Evolutionary conservation across 106 monocot species (phyloP), one percentile per base, ranked within the genome.

Genomic region (Dendrobium catenatum): DNA sequence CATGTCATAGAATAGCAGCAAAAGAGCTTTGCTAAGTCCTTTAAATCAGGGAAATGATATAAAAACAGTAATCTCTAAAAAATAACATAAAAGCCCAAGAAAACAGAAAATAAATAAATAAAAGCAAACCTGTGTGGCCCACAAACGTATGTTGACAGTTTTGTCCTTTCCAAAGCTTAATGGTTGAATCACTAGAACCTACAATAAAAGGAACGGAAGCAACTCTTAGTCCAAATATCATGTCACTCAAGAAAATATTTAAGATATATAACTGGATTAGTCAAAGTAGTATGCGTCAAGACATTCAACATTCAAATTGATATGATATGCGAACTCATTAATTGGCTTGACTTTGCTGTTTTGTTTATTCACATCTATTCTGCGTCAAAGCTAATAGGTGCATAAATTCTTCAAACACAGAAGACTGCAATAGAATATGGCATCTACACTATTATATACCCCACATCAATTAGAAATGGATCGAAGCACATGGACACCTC

Each of bases 171-270:
- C 97, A 94, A 79, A 97, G 92, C 73, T 94, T 97, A 70, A 97
- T 77, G 27, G 90, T 88, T 33, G 88, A 84, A 89, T 97, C 94
- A 89, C 97, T 97, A 42, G 96, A 97, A 83, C 90, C 97, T 97
- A 80, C 41, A 84, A 48, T 44, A 76, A 76, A 15, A 49, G 49
- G 27, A 51, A 51, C 13, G 51, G 13, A 49, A 42, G 22, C 5
- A 76, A 49, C 18, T 43, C 33, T 74, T n/a, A 74, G 43, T 74
- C 19, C 4, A 74, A 78, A 68, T 24, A 55, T 42, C 43, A 43
- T 44, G 7, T 22, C 19, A 74, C 10, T 74, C 43, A 8, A 9
- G 19, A 2, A 44, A 74, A 43, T 6, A 74, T 42, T 43, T 19
- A 18, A 42, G 6, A 74, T 40, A 74, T 43, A 74, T 44, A 74